phyloP scores from a whole-genome alignment of 768 basidiomycete species.

The Boletus patriciae region DNA sequence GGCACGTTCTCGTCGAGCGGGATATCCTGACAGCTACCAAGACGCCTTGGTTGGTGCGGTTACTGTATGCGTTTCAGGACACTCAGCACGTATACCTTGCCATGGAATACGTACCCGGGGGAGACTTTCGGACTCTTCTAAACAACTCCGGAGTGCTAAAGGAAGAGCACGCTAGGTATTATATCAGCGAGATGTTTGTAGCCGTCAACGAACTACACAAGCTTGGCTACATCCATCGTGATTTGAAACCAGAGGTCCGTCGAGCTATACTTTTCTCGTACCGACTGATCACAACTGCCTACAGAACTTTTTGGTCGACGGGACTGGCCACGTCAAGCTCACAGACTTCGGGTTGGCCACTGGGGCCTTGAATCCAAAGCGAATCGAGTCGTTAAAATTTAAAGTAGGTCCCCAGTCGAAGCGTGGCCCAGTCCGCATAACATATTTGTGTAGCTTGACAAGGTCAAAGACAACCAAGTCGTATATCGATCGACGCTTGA shows the following conservation, averaged over 20 bases:
- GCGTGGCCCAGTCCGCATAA: not conserved
- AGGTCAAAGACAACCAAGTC: slow-evolving; percentile 91
- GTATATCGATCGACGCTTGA: slow-evolving; percentile 92
- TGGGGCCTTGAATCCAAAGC: slow-evolving; percentile 89
- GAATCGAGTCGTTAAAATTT: slow-evolving; percentile 91
- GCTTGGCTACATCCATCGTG: slow-evolving; percentile 97
- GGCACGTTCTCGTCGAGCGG: slow-evolving; percentile 96
- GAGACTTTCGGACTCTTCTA: slow-evolving; percentile 95
- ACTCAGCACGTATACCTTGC: slow-evolving; percentile 88
- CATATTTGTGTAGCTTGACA: slow-evolving; percentile 67
- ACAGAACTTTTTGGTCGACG: slow-evolving; percentile 96
- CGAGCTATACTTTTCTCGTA: not conserved
- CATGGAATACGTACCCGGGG: slow-evolving; percentile 99
- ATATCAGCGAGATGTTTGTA: slow-evolving; percentile 97
- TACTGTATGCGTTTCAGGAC: slow-evolving; percentile 98
- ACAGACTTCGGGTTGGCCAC: slow-evolving; percentile 98
- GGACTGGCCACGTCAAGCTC: slow-evolving; percentile 93
- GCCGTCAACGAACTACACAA: slow-evolving; percentile 94
- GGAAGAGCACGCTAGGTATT: slow-evolving; percentile 95
- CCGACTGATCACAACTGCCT: not conserved
- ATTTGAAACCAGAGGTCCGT: slow-evolving; percentile 92
- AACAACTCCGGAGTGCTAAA: slow-evolving; percentile 98
- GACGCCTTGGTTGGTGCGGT: slow-evolving; percentile 93
- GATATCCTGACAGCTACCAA: slow-evolving; percentile 98
- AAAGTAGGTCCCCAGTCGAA: slow-evolving; percentile 53